phyloP scores from a whole-genome alignment of 495 filamentous ascomycete genomes.

The Lophiostoma macrostomum region DNA sequence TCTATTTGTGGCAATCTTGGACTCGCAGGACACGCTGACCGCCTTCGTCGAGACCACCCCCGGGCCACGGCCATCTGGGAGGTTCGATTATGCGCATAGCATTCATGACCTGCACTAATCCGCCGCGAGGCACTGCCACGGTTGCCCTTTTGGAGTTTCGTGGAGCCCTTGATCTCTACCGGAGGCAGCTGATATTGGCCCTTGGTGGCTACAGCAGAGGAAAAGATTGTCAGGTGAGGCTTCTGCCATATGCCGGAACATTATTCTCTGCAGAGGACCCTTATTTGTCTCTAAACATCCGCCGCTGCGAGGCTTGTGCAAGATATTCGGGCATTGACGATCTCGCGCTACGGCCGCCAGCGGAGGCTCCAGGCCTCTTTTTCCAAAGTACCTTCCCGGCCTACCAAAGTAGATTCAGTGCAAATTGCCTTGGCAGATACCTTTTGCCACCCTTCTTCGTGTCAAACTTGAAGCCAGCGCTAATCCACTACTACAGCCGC shows the following conservation, averaged over 20 bases:
- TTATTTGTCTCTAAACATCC: neutral
- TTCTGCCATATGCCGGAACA: too few species aligned
- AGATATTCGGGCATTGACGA: neutral
- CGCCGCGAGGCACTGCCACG: constrained; percentile 5
- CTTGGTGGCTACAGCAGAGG: too few species aligned
- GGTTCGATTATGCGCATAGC: constrained; percentile 17
- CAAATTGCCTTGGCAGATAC: neutral
- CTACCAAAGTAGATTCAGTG: constrained; percentile 6
- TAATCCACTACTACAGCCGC: too few species aligned
- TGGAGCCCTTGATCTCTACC: neutral
- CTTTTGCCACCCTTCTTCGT: neutral
- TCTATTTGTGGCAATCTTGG: constrained; percentile 22
- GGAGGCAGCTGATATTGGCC: too few species aligned
- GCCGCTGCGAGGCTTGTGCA: neutral
- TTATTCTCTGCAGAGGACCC: neutral
- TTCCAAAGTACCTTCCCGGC: constrained; percentile 9
- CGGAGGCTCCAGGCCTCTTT: constrained; percentile 13
- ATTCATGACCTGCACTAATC: neutral
- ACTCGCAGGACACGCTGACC: constrained; percentile 14
- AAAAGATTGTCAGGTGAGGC: too few species aligned
- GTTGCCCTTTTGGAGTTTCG: neutral
- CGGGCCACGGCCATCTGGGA: neutral
- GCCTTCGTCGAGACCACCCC: constrained; percentile 16
- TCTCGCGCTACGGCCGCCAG: constrained; percentile 23
- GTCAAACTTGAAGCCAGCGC: neutral